Evolutionary conservation across 306 rosid species (phyloP), one percentile per base, ranked within the genome.

Genomic region (Prunus mira): DNA sequence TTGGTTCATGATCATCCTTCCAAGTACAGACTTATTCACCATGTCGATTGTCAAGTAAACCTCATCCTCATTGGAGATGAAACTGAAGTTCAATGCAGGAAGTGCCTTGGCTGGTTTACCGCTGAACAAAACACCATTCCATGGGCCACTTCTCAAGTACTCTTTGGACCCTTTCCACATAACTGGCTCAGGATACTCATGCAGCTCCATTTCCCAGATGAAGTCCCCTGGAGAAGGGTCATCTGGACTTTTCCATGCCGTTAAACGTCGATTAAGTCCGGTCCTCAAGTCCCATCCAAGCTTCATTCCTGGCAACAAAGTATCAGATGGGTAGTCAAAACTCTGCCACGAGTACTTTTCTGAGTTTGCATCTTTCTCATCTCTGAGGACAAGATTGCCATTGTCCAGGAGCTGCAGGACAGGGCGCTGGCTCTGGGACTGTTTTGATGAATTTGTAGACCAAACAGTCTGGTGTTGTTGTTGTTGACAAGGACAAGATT

Each of bases 361-460:
- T 10, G 79, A 25, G 25, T 68, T 71, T 3, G 3, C 46, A 32
- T 77, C 78, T 3, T 66, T 65, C 25, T 41, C 75, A 5, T 84
- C 80, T 25, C 58, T 80, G 9, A 87, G 63, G n/a, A 90, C 87
- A 24, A 87, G 82, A 68, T 90, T 90, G 22, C 94, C 94, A 0
- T 73, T 54, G 64, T 84, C 86, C 18, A 90, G 56, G 3, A 87
- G 88, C 67, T 79, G 84, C 1, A 79, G 46, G 1, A 71, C 19
- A 8, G 83, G 86, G n/a, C 56, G 30, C 43, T 63, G 43, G 6
- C 28, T 82, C 38, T 58, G 72, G 14, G 79, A 51, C 56, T 67
- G 58, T 50, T 47, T 65, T 25, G 82, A 52, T 12, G 79, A 45
- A 50, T 65, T 85, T 24, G 87, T 64, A 2, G 85, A 76, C 94